Percentiles rank a stretch among this genome's conserved stretches.
phyloP scores from a whole-genome alignment of 352 stramenopile genomes.

The Phytophthora ohioensis region DNA sequence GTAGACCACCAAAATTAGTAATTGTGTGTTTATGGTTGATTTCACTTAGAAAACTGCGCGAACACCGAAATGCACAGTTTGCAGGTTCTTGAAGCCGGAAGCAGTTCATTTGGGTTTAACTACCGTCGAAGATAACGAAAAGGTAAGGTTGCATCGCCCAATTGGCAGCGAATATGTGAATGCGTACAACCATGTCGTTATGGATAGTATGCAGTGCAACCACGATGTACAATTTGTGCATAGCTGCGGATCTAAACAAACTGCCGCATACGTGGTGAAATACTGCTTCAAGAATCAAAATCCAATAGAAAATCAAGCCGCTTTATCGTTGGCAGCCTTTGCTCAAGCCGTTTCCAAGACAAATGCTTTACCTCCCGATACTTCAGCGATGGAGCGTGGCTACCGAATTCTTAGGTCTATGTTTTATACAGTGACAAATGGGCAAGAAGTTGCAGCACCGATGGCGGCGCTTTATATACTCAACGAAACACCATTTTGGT shows the following conservation, averaged over 20 bases:
- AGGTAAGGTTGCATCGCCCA: slow-evolving; percentile 1
- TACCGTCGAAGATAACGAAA: background rate
- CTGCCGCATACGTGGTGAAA: slow-evolving; percentile 26
- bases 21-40: too few relatives aligned
- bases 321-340: slow-evolving; percentile 18
- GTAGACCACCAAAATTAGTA: too few relatives aligned
- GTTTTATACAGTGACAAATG: slow-evolving; percentile 25
- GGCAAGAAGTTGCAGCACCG: slow-evolving; percentile 14
- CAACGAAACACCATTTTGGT: slow-evolving; percentile 22
- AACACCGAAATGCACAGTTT: slow-evolving; percentile 14
- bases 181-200: slow-evolving; percentile 14
- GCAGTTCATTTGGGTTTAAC: background rate
- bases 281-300: slow-evolving; percentile 11
- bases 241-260: background rate
- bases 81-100: slow-evolving; percentile 18
- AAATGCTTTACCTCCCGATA: slow-evolving; percentile 5
- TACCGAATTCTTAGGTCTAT: slow-evolving; percentile 16
- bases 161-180: slow-evolving; percentile 38
- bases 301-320: slow-evolving; percentile 25
- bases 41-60: slow-evolving; percentile 4
- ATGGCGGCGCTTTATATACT: slow-evolving; percentile 23
- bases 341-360: slow-evolving; percentile 13
- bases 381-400: slow-evolving; percentile 1
- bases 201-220: slow-evolving; percentile 30
- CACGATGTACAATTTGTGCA: slow-evolving; percentile 33